Base-by-base conservation (phyloP, 305 asterid species). In the Fraxinus greggii region DNA sequence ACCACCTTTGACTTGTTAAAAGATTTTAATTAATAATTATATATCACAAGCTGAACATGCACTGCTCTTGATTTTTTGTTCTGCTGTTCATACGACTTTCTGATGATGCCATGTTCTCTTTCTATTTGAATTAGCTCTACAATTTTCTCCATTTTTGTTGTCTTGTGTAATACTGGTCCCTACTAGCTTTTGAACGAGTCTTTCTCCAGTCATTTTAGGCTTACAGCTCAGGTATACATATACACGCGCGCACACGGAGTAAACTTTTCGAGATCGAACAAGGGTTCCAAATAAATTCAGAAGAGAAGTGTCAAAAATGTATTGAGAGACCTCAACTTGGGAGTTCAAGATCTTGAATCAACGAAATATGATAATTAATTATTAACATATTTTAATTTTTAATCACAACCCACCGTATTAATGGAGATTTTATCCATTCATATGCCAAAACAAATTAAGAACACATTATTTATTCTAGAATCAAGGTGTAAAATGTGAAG, bases 61-160 rank as follows among this genome's bases (percentile, higher is more conserved):
- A 72, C 83, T 65, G 21, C 75, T 69, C 75, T 81, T 81, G 72
- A 67, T 56, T 45, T 80, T 54, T 75, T 80, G 35, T 85, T 85
- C 85, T 36, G 79, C 73, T 79, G 87, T 87, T 85, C 90, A 83
- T 59, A 87, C 86, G 3, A 29, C 82, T 83, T 85, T 82, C 31
- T 45, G 79, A 67, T 79, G 74, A 29, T 80, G 83, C 81, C 70
- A 26, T 65, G 35, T 24, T 29, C 38, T 78, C 26, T 48, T 21
- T 80, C 70, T 45, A 31, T 35, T 78, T 67, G 33, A 54, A 69
- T 69, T 12, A 26, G 9, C 7, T 69, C 75, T 51, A 35, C 40
- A 72, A n/a, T 75, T 79, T 17, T 59, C 15, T 80, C 67, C 72
- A 38, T 82, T 69, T 42, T 59, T 75, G 76, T 74, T 77, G 54